Evolutionary conservation across 805 yeast species (phyloP).

Genomic region (Kazachstania africana): DNA sequence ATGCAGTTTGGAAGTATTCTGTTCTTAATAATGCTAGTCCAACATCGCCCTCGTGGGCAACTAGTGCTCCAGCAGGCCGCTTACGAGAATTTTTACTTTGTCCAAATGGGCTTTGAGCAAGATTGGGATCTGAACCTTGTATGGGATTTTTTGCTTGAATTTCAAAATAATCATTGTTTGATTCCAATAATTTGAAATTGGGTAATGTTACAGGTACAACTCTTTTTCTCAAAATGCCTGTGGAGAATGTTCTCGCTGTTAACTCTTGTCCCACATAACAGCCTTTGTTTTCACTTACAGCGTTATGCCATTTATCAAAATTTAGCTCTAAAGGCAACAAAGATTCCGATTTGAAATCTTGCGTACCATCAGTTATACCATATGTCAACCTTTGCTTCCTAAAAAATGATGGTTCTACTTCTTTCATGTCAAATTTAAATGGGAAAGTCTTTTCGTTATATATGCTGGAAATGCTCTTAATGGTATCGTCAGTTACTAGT

Average conservation of each 20-base stretch:
- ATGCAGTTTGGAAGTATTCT: slow-evolving; percentile 29
- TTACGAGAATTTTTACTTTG: slow-evolving; percentile 22
- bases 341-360: slow-evolving; percentile 36
- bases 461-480: slow-evolving; percentile 18
- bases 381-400: slow-evolving; percentile 33
- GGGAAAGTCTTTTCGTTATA: slow-evolving; percentile 17
- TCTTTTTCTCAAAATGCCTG: slow-evolving; percentile 75
- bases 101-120: neutral
- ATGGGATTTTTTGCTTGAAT: slow-evolving; percentile 5
- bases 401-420: slow-evolving; percentile 22
- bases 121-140: neutral
- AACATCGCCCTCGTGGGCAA: slow-evolving; percentile 42
- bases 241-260: slow-evolving; percentile 76
- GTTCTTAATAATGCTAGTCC: slow-evolving; percentile 56
- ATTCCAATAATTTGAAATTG: slow-evolving; percentile 1
- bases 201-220: slow-evolving; percentile 50
- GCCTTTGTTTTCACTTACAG: slow-evolving; percentile 79
- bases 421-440: slow-evolving; percentile 13
- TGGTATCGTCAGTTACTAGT: slow-evolving; percentile 27
- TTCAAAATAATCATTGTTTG: slow-evolving; percentile 1
- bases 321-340: slow-evolving; percentile 75
- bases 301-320: slow-evolving; percentile 62
- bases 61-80: slow-evolving; percentile 48
- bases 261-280: slow-evolving; percentile 96
- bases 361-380: slow-evolving; percentile 45